Evolutionary conservation across 257 asterid species (phyloP).

Genomic region (Salvia miltiorrhiza): DNA sequence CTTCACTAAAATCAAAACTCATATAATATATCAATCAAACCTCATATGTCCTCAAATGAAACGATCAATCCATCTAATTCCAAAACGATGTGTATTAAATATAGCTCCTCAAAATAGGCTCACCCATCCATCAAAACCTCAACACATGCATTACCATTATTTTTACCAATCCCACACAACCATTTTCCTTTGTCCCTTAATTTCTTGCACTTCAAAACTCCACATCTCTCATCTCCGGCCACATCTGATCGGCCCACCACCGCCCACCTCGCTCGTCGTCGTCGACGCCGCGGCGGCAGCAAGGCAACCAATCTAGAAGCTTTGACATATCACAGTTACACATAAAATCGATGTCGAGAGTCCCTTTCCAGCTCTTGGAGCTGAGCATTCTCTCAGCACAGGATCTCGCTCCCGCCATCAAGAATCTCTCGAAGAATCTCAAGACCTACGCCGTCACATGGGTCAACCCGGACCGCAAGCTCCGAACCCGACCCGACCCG

Average conservation of each 20-base stretch:
- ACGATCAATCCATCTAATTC: too few species aligned
- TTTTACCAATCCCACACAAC: background rate
- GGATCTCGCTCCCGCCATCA: constrained; percentile 41
- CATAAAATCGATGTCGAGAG: constrained; percentile 23
- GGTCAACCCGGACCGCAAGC: constrained; percentile 47
- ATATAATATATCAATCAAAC: too few species aligned
- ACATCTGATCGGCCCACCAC: background rate
- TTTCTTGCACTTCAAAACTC: background rate
- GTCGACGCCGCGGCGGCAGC: constrained; percentile 10
- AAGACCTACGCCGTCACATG: constrained; percentile 55
- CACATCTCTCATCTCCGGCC: background rate
- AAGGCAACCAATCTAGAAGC: background rate
- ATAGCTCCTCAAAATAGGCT: constrained; percentile 20
- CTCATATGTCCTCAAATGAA: too few species aligned
- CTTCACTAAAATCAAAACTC: too few species aligned
- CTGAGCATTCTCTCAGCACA: constrained; percentile 67
- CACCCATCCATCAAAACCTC: constrained; percentile 12
- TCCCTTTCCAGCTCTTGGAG: constrained; percentile 55
- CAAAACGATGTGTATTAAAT: background rate
- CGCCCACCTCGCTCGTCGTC: constrained; percentile 25
- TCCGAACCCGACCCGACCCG: constrained; percentile 42
- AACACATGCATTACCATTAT: background rate
- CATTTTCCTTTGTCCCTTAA: too few species aligned
- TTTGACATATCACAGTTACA: too few species aligned
- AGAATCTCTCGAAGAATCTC: constrained; percentile 16